phyloP scores from a whole-genome alignment of 108 stramenopile genomes.

The Cyclotella distinguenda region DNA sequence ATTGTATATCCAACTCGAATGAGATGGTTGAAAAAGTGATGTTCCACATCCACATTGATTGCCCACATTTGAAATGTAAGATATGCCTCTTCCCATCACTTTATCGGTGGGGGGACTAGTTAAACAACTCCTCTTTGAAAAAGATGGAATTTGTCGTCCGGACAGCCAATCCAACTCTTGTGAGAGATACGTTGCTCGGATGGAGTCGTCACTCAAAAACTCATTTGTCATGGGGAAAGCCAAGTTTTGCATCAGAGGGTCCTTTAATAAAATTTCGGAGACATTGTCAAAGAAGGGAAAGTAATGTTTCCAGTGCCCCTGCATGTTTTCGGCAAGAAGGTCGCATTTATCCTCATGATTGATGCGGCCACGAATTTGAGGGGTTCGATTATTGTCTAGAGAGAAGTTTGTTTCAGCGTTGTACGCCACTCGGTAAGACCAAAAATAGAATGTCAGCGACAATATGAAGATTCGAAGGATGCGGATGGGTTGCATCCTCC shows the following conservation, averaged over 20 bases:
- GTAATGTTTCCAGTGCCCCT: constrained; percentile 2
- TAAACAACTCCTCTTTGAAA: no score
- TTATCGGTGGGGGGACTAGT: not conserved
- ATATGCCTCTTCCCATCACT: not conserved
- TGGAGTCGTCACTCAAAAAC: not conserved
- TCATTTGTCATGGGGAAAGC: not conserved
- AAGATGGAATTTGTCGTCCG: not conserved
- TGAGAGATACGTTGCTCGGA: not conserved
- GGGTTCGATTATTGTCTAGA: not conserved
- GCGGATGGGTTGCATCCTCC: no score
- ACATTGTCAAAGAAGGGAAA: constrained; percentile 6
- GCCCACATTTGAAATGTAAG: not conserved
- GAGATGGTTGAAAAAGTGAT: not conserved
- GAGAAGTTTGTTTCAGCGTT: no score
- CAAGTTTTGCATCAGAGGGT: not conserved
- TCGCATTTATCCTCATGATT: no score
- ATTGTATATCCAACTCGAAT: constrained; percentile 6
- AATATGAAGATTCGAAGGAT: no score
- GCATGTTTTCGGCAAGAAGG: no score
- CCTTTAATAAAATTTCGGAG: not conserved
- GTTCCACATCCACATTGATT: constrained; percentile 5
- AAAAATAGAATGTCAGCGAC: no score
- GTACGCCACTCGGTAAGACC: no score
- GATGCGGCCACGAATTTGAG: not conserved
- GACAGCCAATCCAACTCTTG: constrained; percentile 2